Percentiles rank a stretch among this genome's conserved stretches.
Evolutionary conservation across 768 basidiomycete genomes (phyloP).

Genomic region (Suillus cothurnatus): DNA sequence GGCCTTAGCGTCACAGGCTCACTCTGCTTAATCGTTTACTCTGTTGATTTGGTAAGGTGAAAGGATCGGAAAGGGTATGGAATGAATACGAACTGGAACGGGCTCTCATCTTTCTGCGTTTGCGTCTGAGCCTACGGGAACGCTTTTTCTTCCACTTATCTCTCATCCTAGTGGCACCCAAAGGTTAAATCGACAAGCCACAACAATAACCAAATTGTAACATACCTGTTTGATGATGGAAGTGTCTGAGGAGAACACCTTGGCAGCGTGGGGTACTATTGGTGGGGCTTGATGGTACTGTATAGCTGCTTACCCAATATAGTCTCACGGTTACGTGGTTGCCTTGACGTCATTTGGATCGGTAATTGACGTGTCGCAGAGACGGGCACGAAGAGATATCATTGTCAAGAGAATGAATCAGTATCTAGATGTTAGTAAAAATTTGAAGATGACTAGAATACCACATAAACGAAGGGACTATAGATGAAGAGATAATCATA

Average conservation of each 20-base stretch:
- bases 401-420: no score
- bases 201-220: neutral
- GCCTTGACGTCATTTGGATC: no score
- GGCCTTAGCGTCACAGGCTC: conserved; percentile 29
- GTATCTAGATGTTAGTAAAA: neutral
- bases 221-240: conserved; percentile 33
- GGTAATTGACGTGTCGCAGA: no score
- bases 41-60: conserved; percentile 24
- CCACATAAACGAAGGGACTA: neutral
- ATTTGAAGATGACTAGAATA: neutral
- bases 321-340: conserved; percentile 14
- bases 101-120: conserved; percentile 95
- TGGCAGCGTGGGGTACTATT: conserved; percentile 17
- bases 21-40: conserved; percentile 35
- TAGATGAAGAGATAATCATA: neutral
- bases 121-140: conserved; percentile 89
- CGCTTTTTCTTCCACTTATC: conserved; percentile 98
- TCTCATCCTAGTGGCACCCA: conserved; percentile 65
- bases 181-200: neutral
- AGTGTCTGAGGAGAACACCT: conserved; percentile 29
- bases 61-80: neutral
- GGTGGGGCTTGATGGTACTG: conserved; percentile 36
- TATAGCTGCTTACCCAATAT: conserved; percentile 35
- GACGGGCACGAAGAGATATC: no score
- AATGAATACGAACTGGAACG: conserved; percentile 75